These are phyloP conservation scores for Nothopassalora personata DNA, from an alignment of 2,329 filamentous ascomycete species.

Conservation along the genomic window DNA sequence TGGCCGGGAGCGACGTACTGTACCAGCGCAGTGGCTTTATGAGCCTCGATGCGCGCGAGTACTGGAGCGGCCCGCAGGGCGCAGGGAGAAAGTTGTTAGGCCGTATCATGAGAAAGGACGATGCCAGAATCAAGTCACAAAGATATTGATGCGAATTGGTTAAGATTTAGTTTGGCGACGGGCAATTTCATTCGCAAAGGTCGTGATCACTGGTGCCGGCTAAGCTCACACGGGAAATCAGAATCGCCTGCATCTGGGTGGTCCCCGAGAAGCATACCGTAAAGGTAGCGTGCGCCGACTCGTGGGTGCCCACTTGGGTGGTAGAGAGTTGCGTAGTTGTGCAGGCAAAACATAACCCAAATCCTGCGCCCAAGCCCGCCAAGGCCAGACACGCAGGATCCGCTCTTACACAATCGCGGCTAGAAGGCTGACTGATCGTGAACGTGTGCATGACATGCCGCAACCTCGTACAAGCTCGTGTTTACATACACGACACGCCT, in stretches of 20 bases:
- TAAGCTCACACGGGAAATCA: background rate
- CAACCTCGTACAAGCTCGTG: background rate
- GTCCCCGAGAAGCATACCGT: background rate
- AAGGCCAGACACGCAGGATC: background rate
- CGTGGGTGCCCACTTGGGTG: background rate
- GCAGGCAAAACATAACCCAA: background rate
- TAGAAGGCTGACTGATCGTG: background rate
- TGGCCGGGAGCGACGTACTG: too few species aligned
- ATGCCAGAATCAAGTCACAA: too few species aligned
- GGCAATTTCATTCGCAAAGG: background rate
- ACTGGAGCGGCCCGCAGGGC: too few species aligned
- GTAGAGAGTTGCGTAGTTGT: background rate
- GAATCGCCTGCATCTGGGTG: background rate
- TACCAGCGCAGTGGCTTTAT: too few species aligned
- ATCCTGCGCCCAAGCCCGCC: background rate
- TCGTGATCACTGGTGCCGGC: background rate
- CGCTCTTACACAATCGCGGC: background rate
- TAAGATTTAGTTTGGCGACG: background rate
- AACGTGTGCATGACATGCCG: background rate
- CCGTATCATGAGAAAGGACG: too few species aligned
- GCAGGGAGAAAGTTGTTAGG: too few species aligned
- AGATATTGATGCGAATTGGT: too few species aligned
- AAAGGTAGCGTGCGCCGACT: background rate
- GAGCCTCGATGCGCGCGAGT: too few species aligned
- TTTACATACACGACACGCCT: background rate